Base-by-base conservation (phyloP, 257 asterid genomes). In the Leonotis leonurus region DNA sequence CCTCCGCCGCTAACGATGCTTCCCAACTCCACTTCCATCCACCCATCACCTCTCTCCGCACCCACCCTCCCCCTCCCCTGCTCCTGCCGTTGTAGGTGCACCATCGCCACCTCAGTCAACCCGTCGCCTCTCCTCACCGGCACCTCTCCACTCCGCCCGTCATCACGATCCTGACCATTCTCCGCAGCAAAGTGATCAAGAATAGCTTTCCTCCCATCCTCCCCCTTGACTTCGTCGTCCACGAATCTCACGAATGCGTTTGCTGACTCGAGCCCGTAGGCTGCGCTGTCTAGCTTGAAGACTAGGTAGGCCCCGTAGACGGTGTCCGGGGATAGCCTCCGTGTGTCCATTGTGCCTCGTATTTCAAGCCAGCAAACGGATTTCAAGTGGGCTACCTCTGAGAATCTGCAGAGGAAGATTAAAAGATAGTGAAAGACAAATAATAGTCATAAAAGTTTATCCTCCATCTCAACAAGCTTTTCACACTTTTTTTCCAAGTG, bases 21-120 rank as follows among this genome's bases (percentile, higher is more conserved):
- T 3, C 77, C 83, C 72, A 77, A 32, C 78, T 75, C 25, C n/a
- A 55, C 17, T 11, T 58, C 64, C 64, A 58, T 39, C 64, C 64
- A 58, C 24, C 52, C 64, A 39, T 39, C 64, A 4, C 37, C 10
- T 57, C 82, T 72, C 33, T 2, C 48, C 14, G 8, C 29, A 10
- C 57, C 58, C 14, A 33, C 13, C 27, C 62, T 29, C 41, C 75
- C 66, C 6, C 6, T 16, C 16, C 20, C 55, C 46, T 57, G 45
- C 29, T 33, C 20, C 51, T 17, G 51, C 51, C 16, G 17, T 21
- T 22, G 62, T 20, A 73, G 45, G 43, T 63, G 57, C 43, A 72
- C 72, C 5, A 24, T 1, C 8, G 6, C 51, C 22, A 57, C 11
- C 60, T 29, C 26, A 7, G 48, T 44, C 22, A 24, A 48, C 21